Evolutionary conservation across 345 rosid species (phyloP).

Genomic region (Geranium brycei): DNA sequence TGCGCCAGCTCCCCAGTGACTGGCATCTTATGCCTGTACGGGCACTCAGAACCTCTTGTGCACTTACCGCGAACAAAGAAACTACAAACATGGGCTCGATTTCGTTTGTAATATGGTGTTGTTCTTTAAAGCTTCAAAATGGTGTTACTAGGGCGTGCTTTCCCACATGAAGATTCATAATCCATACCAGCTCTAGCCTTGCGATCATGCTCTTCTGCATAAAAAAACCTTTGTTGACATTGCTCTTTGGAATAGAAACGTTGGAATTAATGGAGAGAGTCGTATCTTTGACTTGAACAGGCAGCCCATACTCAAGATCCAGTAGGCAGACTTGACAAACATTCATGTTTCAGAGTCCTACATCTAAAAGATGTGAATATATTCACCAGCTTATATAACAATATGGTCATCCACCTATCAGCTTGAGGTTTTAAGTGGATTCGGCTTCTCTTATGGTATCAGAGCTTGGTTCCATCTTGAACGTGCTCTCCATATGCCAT

Average conservation of each 20-base stretch:
- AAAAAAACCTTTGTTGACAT: conserved; percentile 79
- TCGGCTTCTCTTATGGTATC: too few relatives aligned
- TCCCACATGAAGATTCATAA: conserved; percentile 90
- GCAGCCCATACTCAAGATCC: conserved; percentile 92
- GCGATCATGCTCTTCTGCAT: conserved; percentile 92
- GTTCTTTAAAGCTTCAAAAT: conserved; percentile 91
- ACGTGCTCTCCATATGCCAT: too few relatives aligned
- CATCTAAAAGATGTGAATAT: too few relatives aligned
- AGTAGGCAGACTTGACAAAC: conserved; percentile 97
- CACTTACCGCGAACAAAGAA: conserved; percentile 88
- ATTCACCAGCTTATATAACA: too few relatives aligned
- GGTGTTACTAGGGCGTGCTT: conserved; percentile 72
- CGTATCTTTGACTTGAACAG: conserved; percentile 86
- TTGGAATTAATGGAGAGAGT: conserved; percentile 65
- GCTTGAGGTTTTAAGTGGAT: too few relatives aligned
- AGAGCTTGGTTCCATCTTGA: too few relatives aligned
- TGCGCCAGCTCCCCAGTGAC: conserved; percentile 86
- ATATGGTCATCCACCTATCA: too few relatives aligned
- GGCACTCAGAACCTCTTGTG: conserved; percentile 92
- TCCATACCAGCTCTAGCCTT: conserved; percentile 94
- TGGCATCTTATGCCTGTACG: conserved; percentile 95
- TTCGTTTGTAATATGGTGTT: conserved; percentile 79
- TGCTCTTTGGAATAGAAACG: conserved; percentile 85
- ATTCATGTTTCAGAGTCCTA: too few relatives aligned
- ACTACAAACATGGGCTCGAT: conserved; percentile 93